Conservation (phyloP, 208 protist species). For the Leishmania tropica region DNA sequence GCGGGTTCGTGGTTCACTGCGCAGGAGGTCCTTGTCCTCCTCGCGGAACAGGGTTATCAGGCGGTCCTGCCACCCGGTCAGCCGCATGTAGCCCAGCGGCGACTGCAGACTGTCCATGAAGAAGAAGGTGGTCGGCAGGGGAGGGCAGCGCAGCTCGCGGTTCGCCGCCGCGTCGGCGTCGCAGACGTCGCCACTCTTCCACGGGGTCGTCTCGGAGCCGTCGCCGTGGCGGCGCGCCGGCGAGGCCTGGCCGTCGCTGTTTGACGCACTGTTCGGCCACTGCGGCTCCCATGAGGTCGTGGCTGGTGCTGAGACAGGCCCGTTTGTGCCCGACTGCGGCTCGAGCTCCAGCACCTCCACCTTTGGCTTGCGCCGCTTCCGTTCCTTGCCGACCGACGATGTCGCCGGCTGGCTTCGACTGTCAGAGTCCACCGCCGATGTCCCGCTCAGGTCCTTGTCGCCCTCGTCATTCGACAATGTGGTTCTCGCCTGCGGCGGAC, state of each 20-base stretch:
- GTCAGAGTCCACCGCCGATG: neutral
- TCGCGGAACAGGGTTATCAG: conserved; percentile 34
- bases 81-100: conserved; percentile 39
- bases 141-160: conserved; percentile 18
- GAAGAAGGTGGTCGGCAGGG: conserved; percentile 28
- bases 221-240: neutral
- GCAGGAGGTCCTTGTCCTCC: conserved; percentile 40
- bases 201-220: neutral
- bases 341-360: conserved; percentile 24
- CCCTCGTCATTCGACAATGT: conserved; percentile 14
- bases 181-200: neutral
- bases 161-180: conserved; percentile 14
- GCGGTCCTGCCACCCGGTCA: conserved; percentile 60
- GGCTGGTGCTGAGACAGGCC: conserved; percentile 4
- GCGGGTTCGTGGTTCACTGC: conserved; percentile 29
- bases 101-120: conserved; percentile 45
- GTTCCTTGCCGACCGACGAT: neutral
- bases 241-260: neutral
- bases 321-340: conserved; percentile 15
- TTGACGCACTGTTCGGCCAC: neutral
- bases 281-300: conserved; percentile 1
- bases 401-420: conserved; percentile 7
- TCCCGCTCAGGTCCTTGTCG: conserved; percentile 5
- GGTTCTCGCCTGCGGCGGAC: neutral
- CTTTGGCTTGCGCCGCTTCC: conserved; percentile 13